Evolutionary conservation across 2,329 filamentous ascomycete genomes (phyloP).

Genomic region (Trichoderma cornu-damae): DNA sequence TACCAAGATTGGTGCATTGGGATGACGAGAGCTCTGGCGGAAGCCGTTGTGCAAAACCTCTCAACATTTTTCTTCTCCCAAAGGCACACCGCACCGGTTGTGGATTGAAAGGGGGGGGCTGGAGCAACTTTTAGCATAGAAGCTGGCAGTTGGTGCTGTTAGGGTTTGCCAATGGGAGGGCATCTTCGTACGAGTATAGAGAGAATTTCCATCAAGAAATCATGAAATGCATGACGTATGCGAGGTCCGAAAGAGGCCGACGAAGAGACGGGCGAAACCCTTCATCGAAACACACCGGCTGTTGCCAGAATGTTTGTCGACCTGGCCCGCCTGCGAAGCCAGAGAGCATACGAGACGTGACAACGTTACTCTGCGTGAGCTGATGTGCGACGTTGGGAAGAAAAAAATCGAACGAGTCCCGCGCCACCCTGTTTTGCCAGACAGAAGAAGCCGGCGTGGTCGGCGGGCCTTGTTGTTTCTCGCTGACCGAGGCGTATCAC

Average conservation of each 20-base stretch:
- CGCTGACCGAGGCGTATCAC: not conserved
- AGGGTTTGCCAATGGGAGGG: too few species aligned
- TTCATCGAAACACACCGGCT: too few species aligned
- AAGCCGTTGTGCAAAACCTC: not conserved
- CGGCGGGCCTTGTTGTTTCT: not conserved
- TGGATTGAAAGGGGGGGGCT: not conserved
- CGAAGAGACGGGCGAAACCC: too few species aligned
- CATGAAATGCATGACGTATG: not conserved
- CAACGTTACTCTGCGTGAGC: conserved; percentile 13
- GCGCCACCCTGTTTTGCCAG: not conserved
- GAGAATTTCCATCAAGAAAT: too few species aligned
- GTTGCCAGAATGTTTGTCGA: not conserved
- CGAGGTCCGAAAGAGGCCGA: not conserved
- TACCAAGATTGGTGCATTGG: not conserved
- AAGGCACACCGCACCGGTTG: not conserved
- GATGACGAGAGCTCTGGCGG: not conserved
- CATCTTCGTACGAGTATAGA: too few species aligned
- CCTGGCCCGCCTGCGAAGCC: not conserved
- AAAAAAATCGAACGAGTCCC: conserved; percentile 7
- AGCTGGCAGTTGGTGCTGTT: too few species aligned
- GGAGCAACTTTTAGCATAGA: too few species aligned
- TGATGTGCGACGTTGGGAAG: conserved; percentile 10
- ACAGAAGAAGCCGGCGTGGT: not conserved
- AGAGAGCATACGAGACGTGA: not conserved
- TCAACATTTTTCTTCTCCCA: not conserved